Evolutionary conservation across 805 yeast genomes (phyloP).

Genomic region (Wickerhamiella occidentalis): DNA sequence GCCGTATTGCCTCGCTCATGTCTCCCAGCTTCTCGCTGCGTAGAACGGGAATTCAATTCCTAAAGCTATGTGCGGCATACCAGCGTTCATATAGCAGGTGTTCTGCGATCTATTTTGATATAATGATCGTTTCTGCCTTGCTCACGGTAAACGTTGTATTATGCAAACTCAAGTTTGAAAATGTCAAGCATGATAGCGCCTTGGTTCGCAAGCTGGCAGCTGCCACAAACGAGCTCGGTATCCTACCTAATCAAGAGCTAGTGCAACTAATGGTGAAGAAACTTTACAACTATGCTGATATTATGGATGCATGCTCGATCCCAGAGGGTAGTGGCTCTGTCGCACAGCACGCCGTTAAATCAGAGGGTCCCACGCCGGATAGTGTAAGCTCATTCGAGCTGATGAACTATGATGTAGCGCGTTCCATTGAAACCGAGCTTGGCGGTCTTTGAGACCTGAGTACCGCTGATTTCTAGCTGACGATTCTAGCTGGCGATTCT

Average conservation of each 20-base stretch:
- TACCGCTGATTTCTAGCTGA: no score
- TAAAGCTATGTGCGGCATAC: not conserved
- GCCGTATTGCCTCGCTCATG: conserved; percentile 4
- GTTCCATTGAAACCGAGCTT: not conserved
- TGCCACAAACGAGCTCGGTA: not conserved
- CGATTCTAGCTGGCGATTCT: no score
- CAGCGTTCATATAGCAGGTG: not conserved
- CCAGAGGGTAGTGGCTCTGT: no score
- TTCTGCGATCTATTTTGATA: not conserved
- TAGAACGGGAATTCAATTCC: not conserved
- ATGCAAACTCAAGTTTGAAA: not conserved
- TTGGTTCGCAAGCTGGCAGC: not conserved
- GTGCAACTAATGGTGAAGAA: not conserved
- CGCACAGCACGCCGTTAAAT: no score
- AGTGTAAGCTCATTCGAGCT: not conserved
- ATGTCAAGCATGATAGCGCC: not conserved
- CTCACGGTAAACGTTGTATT: not conserved
- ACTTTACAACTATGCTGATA: not conserved
- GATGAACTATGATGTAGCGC: not conserved
- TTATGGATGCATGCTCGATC: not conserved
- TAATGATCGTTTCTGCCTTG: not conserved
- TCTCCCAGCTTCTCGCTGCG: not conserved
- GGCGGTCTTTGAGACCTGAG: not conserved
- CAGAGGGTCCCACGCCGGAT: not conserved
- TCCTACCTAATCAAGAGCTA: not conserved